A percentile compares a stretch with the other conserved stretches of the same genome.
These are phyloP conservation scores for Durotheca rogersii DNA, from an alignment of 495 filamentous ascomycete genomes.

Conservation along the genomic window DNA sequence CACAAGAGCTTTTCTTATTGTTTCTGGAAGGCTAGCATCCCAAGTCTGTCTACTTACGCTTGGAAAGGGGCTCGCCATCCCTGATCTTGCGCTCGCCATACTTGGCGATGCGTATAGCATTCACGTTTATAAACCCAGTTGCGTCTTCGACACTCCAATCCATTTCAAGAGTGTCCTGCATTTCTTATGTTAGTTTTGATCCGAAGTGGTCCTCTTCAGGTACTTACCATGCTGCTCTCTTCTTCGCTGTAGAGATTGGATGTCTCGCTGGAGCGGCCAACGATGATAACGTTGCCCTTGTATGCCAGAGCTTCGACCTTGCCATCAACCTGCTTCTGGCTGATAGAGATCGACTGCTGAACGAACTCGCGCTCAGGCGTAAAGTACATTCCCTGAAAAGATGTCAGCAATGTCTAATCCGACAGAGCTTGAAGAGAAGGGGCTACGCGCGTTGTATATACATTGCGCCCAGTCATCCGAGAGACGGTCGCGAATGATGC, in stretches of 20 bases:
- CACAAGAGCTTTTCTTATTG: no score
- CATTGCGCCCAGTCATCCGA: no score
- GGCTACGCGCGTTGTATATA: no score
- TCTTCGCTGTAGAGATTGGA: conserved; percentile 83
- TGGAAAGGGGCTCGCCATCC: conserved; percentile 53
- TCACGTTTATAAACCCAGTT: conserved; percentile 77
- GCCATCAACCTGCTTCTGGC: conserved; percentile 60
- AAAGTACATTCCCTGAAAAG: no score
- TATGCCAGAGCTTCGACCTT: conserved; percentile 65
- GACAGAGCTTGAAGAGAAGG: no score
- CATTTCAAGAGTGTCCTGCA: conserved; percentile 78
- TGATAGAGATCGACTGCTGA: conserved; percentile 68
- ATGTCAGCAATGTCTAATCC: no score
- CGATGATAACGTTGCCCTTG: conserved; percentile 72
- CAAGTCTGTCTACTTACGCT: no score
- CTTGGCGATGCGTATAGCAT: conserved; percentile 88
- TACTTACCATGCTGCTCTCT: conserved; percentile 87
- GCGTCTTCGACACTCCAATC: conserved; percentile 66
- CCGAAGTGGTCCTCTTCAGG: no score
- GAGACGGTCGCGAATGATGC: conserved; percentile 80
- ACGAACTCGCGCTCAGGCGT: conserved; percentile 65
- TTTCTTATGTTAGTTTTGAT: no score
- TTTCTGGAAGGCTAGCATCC: no score
- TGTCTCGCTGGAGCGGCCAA: conserved; percentile 73
- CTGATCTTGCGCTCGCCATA: conserved; percentile 71